phyloP scores from a whole-genome alignment of 192 early-diverging fungal species.

The Jimgerdemannia lactiflua region DNA sequence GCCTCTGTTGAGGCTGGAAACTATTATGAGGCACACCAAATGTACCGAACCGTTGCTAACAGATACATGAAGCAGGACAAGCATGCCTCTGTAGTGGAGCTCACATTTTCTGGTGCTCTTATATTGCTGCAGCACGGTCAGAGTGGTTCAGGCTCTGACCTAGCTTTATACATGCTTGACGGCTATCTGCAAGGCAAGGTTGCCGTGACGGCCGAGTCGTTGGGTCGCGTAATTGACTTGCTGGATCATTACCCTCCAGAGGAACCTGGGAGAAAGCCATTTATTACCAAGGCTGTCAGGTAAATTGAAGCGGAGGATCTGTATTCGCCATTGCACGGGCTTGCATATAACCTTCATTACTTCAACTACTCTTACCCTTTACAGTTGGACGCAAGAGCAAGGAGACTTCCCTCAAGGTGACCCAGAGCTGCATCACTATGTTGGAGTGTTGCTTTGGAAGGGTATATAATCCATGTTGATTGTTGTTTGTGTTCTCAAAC shows the following conservation, averaged over 20 bases:
- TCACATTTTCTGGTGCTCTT: constrained; percentile 78
- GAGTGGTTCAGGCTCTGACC: constrained; percentile 77
- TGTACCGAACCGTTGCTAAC: constrained; percentile 91
- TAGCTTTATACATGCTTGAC: constrained; percentile 78
- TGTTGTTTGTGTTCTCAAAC: too few relatives aligned
- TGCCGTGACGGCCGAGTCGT: constrained; percentile 64
- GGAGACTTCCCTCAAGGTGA: constrained; percentile 61
- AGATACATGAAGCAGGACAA: constrained; percentile 91
- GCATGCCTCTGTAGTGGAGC: constrained; percentile 66
- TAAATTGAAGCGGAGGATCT: constrained; percentile 17
- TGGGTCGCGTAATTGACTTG: constrained; percentile 68
- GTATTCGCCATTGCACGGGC: too few relatives aligned
- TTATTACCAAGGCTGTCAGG: constrained; percentile 54
- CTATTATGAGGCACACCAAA: constrained; percentile 98
- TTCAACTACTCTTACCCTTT: constrained; percentile 10
- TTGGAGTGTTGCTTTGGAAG: constrained; percentile 66
- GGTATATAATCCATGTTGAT: too few relatives aligned
- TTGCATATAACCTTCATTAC: too few relatives aligned
- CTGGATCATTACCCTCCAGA: constrained; percentile 57
- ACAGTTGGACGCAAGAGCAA: constrained; percentile 61
- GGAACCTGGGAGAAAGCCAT: constrained; percentile 43
- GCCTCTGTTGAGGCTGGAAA: constrained; percentile 69
- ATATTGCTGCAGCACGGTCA: constrained; percentile 80
- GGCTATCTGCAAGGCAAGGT: constrained; percentile 70
- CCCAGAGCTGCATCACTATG: constrained; percentile 68